Evolutionary conservation across 164 flowering plant genomes (phyloP), one percentile per base, ranked within the genome.

Genomic region (Umbilicus rupestris): DNA sequence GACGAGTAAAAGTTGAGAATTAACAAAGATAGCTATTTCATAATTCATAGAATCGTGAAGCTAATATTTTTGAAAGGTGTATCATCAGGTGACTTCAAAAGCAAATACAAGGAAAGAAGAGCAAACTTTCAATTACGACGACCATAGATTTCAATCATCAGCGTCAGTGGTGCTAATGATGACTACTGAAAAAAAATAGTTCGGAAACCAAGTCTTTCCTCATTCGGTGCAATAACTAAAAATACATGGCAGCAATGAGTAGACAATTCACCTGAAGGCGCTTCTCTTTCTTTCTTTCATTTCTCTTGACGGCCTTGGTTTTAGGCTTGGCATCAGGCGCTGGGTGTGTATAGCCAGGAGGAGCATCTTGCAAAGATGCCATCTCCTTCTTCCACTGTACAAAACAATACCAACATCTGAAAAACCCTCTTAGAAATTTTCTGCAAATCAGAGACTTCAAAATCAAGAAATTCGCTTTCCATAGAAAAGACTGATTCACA

Each of bases 261-360:
- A 11, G 37, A 15, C 20, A 30, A 49, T 2, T 65, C 45, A 83
- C 90, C 86, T 85, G 90, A 10, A 69, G 74, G 59, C 86, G 78
- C 76, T 86, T 86, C 70, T 84, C 88, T 75, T 83, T 86, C 77
- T 82, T 86, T 65, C 86, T 80, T 66, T 84, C 91, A 71, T 86
- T 84, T 64, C 91, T 77, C 76, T 86, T 86, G 2, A 70, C 85
- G 0, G 87, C 68, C 72, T 86, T 86, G n/a, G 81, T 77, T 74
- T 84, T 86, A 2, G 91, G 82, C 66, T 84, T 86, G 7, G 75
- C 44, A 66, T 70, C 83, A 62, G 58, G 1, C 17, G 3, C 76
- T 10, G 81, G 82, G 37, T 82, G 81, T 37, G 84, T 86, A 72
- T 75, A 84, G 31, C 90, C 90, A 8, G 90, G 90, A 59, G 85